A percentile compares a stretch with the other conserved stretches of the same genome.
Evolutionary conservation across 768 basidiomycete genomes (phyloP).

Genomic region (Chalciporus sphaerocephalus): DNA sequence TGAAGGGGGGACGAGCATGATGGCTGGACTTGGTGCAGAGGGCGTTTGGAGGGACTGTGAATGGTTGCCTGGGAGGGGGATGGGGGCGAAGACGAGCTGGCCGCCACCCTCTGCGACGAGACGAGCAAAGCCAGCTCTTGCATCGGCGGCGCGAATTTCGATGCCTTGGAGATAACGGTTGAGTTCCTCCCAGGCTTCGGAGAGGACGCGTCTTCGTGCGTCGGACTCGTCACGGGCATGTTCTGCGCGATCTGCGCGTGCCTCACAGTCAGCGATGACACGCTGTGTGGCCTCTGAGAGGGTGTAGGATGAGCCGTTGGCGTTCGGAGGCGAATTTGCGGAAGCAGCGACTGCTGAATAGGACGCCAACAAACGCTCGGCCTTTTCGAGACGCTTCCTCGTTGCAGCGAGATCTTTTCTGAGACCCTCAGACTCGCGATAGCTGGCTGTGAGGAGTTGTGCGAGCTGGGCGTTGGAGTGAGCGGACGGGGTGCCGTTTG

Average conservation of each 20-base stretch:
- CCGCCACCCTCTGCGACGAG: conserved; percentile 45
- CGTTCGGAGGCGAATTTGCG: conserved; percentile 16
- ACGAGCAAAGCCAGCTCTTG: conserved; percentile 43
- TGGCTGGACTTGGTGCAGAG: conserved; percentile 21
- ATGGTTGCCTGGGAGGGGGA: conserved; percentile 28
- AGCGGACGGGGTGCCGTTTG: conserved; percentile 13
- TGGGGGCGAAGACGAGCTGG: conserved; percentile 35
- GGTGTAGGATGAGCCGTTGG: conserved; percentile 4
- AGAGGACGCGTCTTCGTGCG: conserved; percentile 39
- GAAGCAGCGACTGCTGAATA: conserved; percentile 24
- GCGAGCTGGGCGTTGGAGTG: conserved; percentile 53
- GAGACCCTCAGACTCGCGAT: conserved; percentile 49
- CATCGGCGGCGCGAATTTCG: conserved; percentile 47
- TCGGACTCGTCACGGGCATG: conserved; percentile 53
- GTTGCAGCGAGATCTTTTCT: conserved; percentile 42
- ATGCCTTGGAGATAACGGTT: conserved; percentile 43
- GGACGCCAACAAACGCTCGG: conserved; percentile 42
- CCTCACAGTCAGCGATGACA: conserved; percentile 44
- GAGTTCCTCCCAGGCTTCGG: conserved; percentile 49
- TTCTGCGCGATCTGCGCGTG: conserved; percentile 48
- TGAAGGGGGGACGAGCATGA: conserved; percentile 26
- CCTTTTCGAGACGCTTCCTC: conserved; percentile 48
- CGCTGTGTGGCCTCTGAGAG: conserved; percentile 34
- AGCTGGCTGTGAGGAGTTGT: conserved; percentile 49
- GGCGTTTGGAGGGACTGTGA: conserved; percentile 12